These are phyloP conservation scores for Nakazawaea populi DNA, from an alignment of 805 yeast species.

Conservation along the genomic window DNA sequence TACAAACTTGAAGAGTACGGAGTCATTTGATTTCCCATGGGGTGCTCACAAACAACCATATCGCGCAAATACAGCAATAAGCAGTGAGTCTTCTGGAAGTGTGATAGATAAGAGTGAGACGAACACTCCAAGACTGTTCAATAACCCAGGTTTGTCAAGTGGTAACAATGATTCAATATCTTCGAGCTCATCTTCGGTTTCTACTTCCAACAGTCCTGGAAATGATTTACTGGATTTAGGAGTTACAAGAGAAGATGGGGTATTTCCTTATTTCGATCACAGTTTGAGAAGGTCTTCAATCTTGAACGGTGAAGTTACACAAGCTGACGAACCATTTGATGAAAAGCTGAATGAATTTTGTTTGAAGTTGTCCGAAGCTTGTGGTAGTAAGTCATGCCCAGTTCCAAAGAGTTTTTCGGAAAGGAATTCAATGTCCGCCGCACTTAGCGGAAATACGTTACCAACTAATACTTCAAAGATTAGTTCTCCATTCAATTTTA, in stretches of 20 bases:
- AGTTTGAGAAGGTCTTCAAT: slow-evolving; percentile 15
- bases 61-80: slow-evolving; percentile 4
- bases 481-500: slow-evolving; percentile 8
- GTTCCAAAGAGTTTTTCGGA: slow-evolving; percentile 38
- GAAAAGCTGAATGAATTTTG: slow-evolving; percentile 77
- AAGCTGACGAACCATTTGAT: slow-evolving; percentile 35
- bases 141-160: slow-evolving; percentile 8
- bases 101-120: background rate
- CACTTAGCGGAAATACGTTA: slow-evolving; percentile 6
- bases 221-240: slow-evolving; percentile 5
- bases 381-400: slow-evolving; percentile 72
- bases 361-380: slow-evolving; percentile 66
- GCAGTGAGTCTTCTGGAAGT: background rate
- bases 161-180: slow-evolving; percentile 16
- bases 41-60: slow-evolving; percentile 13
- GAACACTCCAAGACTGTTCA: background rate
- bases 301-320: slow-evolving; percentile 17
- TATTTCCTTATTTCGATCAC: slow-evolving; percentile 1
- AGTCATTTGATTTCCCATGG: slow-evolving; percentile 56
- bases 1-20: slow-evolving; percentile 15
- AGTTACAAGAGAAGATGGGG: background rate
- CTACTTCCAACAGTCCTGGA: slow-evolving; percentile 30
- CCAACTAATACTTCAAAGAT: background rate
- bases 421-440: slow-evolving; percentile 11
- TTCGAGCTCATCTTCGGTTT: slow-evolving; percentile 25